Base-by-base conservation (phyloP, 208 protist genomes). In the Acanthamoeba triangularis region DNA sequence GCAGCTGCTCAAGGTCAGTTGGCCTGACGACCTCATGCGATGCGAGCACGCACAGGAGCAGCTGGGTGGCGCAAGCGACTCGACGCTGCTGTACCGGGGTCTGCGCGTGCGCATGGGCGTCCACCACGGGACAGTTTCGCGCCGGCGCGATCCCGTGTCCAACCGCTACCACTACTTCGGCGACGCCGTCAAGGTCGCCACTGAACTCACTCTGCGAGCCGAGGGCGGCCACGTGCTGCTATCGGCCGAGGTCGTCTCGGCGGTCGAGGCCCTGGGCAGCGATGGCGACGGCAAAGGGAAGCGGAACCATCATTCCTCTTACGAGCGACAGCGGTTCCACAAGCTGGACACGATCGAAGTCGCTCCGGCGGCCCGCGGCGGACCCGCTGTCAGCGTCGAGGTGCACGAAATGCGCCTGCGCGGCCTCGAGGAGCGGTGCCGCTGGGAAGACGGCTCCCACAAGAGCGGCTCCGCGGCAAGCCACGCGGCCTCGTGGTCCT, bases 81-180 rank as follows among this genome's bases (percentile, higher is more conserved):
- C n/a, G n/a, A 37, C 65, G 1, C 3, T 82, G 33, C 67, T 94
- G 16, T 98, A 85, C 52, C 56, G 94, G 25, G 97, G 97, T 25
- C 84, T 97, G 28, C 78, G 97, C 41, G 97, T 98, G 41, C 74
- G 97, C 30, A 98, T 98, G 97, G 97, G 97, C 23, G 49, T 98
- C 3, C 97, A 97, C 90, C 67, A 44, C 18, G 97, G 97, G 20
- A 52, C 16, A 7, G 30, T 37, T 2, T 25, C 33, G 54, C 49
- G 49, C 8, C 6, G 11, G 37, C 54, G 54, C 33, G 92, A 95
- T 13, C 72, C 74, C 0, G 5, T 95, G 44, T 69, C 92, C 49
- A 6, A 49, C 25, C 72, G 92, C 1, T 54, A 52, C 49, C 52
- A 95, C n/a, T 95, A 95, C 78, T 28, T 72, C 30, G 92, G 92